Percentiles rank a stretch among this genome's conserved stretches.
These are phyloP conservation scores for Aphanoascus verrucosus DNA, from an alignment of 2,329 filamentous ascomycete genomes.

Conservation along the genomic window DNA sequence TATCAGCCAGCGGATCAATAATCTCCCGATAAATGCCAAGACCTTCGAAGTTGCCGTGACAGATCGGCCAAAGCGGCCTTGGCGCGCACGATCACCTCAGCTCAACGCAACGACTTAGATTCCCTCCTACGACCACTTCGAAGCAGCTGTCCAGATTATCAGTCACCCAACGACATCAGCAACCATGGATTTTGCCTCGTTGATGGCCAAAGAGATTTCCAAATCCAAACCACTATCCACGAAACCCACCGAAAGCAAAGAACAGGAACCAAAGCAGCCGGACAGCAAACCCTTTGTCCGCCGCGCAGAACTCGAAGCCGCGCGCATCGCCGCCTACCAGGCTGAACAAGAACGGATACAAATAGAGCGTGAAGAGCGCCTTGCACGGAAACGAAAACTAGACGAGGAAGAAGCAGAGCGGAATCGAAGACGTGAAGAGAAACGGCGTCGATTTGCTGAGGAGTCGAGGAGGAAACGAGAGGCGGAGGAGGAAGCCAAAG, in stretches of 20 bases:
- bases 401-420: conserved; percentile 75
- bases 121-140: neutral
- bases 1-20: too few relatives aligned
- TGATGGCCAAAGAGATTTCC: conserved; percentile 88
- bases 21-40: too few relatives aligned
- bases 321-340: conserved; percentile 66
- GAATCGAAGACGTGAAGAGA: conserved; percentile 63
- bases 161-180: neutral
- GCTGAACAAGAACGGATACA: conserved; percentile 70
- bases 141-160: neutral
- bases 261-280: conserved; percentile 57
- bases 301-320: conserved; percentile 74
- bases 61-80: too few relatives aligned
- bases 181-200: conserved; percentile 82
- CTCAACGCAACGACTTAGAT: neutral
- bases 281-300: conserved; percentile 40
- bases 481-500: conserved; percentile 62
- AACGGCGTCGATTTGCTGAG: conserved; percentile 68
- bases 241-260: conserved; percentile 17
- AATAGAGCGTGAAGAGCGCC: conserved; percentile 56
- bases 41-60: too few relatives aligned
- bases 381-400: conserved; percentile 70
- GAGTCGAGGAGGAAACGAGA: conserved; percentile 61
- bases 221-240: conserved; percentile 54
- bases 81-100: neutral